Conservation (phyloP, 345 rosid species). For the Carallia brachiata region DNA sequence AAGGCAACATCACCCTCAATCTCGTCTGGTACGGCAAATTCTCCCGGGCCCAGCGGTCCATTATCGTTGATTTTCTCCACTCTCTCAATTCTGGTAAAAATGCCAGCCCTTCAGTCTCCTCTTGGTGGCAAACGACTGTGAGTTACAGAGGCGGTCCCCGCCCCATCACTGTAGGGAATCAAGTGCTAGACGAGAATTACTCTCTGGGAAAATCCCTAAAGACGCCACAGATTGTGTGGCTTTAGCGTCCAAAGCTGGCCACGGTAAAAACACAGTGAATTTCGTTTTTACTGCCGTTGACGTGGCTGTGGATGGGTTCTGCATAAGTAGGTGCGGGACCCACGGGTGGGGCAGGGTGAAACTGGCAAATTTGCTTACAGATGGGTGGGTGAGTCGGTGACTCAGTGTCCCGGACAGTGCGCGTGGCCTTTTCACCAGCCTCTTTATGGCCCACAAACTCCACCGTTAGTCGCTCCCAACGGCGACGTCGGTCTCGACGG, state of each 20-base stretch:
- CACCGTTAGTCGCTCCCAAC: conserved; percentile 25
- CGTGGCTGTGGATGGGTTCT: conserved; percentile 26
- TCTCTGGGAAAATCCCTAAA: conserved; percentile 21
- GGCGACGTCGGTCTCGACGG: conserved; percentile 31
- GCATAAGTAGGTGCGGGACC: conserved; percentile 27
- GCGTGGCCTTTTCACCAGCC: conserved; percentile 36
- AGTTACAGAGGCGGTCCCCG: conserved; percentile 17
- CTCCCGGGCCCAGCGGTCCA: conserved; percentile 17
- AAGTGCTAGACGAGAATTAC: conserved; percentile 17
- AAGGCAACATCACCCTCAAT: conserved; percentile 17
- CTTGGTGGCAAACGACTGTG: conserved; percentile 26
- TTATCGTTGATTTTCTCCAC: conserved; percentile 19
- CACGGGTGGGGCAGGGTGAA: conserved; percentile 11
- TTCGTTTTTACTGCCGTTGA: conserved; percentile 16
- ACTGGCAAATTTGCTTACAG: conserved; percentile 12
- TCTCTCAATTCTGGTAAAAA: conserved; percentile 1
- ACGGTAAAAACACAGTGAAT: neutral
- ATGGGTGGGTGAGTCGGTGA: conserved; percentile 28
- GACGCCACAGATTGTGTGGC: neutral
- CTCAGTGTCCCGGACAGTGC: conserved; percentile 33
- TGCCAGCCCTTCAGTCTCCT: conserved; percentile 6
- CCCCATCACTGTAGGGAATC: conserved; percentile 13
- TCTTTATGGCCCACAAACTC: conserved; percentile 27
- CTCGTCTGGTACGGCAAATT: conserved; percentile 29
- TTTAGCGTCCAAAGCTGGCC: conserved; percentile 13